These are phyloP conservation scores for Pleurotus tuber-regium DNA, from an alignment of 768 basidiomycete genomes.

Conservation along the genomic window DNA sequence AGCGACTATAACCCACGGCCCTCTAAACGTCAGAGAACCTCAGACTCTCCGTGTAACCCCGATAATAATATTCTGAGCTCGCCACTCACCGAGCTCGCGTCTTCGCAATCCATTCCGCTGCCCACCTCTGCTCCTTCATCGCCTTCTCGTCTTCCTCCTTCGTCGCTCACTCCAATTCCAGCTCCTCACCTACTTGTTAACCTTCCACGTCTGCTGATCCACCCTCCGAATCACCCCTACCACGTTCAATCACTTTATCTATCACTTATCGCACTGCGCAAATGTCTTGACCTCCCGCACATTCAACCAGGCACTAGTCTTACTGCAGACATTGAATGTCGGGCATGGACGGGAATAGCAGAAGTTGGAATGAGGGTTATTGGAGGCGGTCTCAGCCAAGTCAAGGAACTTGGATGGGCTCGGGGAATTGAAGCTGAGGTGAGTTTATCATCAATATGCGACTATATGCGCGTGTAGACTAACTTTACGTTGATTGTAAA, in stretches of 20 bases:
- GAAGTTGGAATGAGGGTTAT: slow-evolving; percentile 65
- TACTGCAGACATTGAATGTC: slow-evolving; percentile 60
- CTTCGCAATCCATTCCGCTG: background rate
- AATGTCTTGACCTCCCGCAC: slow-evolving; percentile 41
- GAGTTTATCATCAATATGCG: slow-evolving; percentile 8
- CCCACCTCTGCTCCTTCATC: slow-evolving; percentile 4
- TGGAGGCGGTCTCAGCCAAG: slow-evolving; percentile 38
- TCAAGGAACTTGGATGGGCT: slow-evolving; percentile 40
- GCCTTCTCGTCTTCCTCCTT: background rate
- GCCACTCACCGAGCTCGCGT: slow-evolving; percentile 7
- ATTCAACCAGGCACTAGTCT: slow-evolving; percentile 31
- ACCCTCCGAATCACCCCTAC: slow-evolving; percentile 60
- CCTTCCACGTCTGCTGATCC: slow-evolving; percentile 56
- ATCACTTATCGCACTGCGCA: slow-evolving; percentile 53
- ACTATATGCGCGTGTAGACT: slow-evolving; percentile 1
- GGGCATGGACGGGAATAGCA: slow-evolving; percentile 67
- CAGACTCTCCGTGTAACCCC: background rate
- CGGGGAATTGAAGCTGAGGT: slow-evolving; percentile 56
- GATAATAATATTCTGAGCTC: background rate
- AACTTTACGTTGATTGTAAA: slow-evolving; percentile 17
- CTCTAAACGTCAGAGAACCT: slow-evolving; percentile 1
- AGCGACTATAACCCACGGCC: background rate
- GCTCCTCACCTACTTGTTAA: slow-evolving; percentile 52
- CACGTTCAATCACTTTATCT: slow-evolving; percentile 55
- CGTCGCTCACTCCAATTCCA: slow-evolving; percentile 22